These are phyloP conservation scores for Sindora glabra DNA, from an alignment of 306 rosid species.

Conservation along the genomic window DNA sequence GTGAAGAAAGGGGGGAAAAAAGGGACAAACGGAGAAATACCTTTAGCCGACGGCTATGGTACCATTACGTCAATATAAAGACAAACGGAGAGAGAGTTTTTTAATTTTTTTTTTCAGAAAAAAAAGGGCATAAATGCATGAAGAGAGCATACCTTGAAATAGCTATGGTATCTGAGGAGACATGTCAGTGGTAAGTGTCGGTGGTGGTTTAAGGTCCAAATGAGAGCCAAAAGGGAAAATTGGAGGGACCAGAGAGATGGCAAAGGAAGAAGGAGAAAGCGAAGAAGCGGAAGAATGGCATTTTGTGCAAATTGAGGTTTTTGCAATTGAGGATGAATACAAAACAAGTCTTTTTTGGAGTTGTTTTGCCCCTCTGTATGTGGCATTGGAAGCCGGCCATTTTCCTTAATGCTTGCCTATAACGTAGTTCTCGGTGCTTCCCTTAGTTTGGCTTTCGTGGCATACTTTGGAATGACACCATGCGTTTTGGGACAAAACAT, in stretches of 20 bases:
- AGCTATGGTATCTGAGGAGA: conserved; percentile 47
- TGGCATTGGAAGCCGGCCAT: conserved; percentile 35
- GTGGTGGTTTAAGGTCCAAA: conserved; percentile 39
- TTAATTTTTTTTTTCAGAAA: too few relatives aligned
- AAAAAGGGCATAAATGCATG: not conserved
- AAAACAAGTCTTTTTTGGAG: conserved; percentile 22
- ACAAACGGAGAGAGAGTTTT: not conserved
- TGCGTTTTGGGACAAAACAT: too few relatives aligned
- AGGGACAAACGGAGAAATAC: too few relatives aligned
- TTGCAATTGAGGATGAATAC: conserved; percentile 20
- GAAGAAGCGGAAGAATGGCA: conserved; percentile 26
- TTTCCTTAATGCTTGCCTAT: conserved; percentile 47
- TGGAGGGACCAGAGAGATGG: too few relatives aligned
- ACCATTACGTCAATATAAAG: conserved; percentile 53
- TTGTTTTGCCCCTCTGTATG: conserved; percentile 23
- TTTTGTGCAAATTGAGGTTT: conserved; percentile 10
- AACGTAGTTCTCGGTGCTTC: too few relatives aligned
- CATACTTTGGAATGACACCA: too few relatives aligned
- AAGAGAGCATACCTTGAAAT: conserved; percentile 36
- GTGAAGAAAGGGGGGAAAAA: conserved; percentile 72
- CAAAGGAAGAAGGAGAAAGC: not conserved
- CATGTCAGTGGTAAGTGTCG: conserved; percentile 18
- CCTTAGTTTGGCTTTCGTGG: too few relatives aligned
- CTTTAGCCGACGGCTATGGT: conserved; percentile 64
- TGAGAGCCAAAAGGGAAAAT: too few relatives aligned